Evolutionary conservation across 345 rosid species (phyloP).

Genomic region (Pelargonium nanum): DNA sequence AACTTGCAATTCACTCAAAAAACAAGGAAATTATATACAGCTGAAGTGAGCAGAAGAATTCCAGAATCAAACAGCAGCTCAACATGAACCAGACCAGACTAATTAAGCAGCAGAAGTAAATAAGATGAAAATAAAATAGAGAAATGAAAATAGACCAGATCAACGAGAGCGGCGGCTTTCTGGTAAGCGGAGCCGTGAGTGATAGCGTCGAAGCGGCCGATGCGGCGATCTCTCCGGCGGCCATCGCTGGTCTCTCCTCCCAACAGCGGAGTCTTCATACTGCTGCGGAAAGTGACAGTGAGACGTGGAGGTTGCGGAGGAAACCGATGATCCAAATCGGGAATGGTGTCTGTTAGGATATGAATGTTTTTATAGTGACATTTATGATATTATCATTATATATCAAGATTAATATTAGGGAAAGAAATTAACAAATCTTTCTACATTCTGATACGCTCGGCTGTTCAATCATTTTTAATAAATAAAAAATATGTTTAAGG

Average conservation of each 20-base stretch:
- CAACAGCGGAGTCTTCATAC: slow-evolving; percentile 43
- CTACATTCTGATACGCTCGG: too few species aligned
- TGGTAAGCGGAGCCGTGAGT: slow-evolving; percentile 64
- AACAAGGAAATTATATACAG: not conserved
- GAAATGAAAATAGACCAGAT: slow-evolving; percentile 44
- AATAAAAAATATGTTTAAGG: too few species aligned
- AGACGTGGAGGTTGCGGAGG: not conserved
- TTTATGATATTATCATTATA: too few species aligned
- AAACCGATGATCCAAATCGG: not conserved
- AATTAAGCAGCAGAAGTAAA: not conserved
- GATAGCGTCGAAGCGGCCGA: slow-evolving; percentile 68
- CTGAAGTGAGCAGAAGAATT: not conserved
- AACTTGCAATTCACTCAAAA: not conserved
- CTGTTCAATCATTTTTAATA: too few species aligned
- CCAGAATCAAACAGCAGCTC: not conserved
- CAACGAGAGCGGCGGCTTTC: slow-evolving; percentile 97
- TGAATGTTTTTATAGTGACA: not conserved
- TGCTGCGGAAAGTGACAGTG: not conserved
- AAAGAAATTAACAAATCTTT: too few species aligned
- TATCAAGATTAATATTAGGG: too few species aligned
- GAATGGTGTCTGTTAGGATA: not conserved
- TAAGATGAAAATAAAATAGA: not conserved
- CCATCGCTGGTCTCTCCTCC: slow-evolving; percentile 33
- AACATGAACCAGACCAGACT: not conserved
- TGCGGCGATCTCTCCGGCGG: slow-evolving; percentile 21